Evolutionary conservation across 177 flowering plant genomes (phyloP), one percentile per base, ranked within the genome.

Genomic region (Vitis hybrid): DNA sequence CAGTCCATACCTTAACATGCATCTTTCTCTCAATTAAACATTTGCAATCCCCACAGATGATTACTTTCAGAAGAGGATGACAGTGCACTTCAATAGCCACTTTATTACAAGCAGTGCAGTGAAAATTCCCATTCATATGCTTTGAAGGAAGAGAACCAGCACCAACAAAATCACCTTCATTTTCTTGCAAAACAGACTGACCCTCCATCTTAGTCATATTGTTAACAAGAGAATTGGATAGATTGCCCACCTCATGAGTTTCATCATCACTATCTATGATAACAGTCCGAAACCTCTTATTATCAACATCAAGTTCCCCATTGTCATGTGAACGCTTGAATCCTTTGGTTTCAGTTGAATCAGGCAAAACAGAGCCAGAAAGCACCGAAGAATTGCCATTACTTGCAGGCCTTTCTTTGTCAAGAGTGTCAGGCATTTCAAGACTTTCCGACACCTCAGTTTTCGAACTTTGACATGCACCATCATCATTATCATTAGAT

Each of bases 1-100:
- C 52, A 60, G 19, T 27, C 13, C 66, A 58, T 78, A 92, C 93
- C 93, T 85, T 86, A 60, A 75, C 69, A 30, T 70, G 77, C 84
- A 81, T 75, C 77, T 84, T 89, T 49, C 68, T 74, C 70, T 85
- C 85, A 50, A 93, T 6, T 24, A 79, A 19, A 68, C 52, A 66
- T 81, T 84, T 87, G 89, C 98, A 93, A 56, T 80, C 81, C 67
- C 62, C 64, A 79, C 98, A 93, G 60, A 91, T 56, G 27, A 89
- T 86, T 65, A 90, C 98, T 70, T 86, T 86, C 74, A 93, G 72
- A 73, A 85, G 76, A 11, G 97, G 98, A 81, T 93, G 98, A 19
- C 67, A 19, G 56, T 77, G 85, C 74, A 87, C 90, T 52, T 87
- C 81, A 64, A 66, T 48, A 54, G 80, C 71, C 62, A 81, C 70